Evolutionary conservation across 495 filamentous ascomycete genomes (phyloP).

Genomic region (Aspergillus saccharolyticus): DNA sequence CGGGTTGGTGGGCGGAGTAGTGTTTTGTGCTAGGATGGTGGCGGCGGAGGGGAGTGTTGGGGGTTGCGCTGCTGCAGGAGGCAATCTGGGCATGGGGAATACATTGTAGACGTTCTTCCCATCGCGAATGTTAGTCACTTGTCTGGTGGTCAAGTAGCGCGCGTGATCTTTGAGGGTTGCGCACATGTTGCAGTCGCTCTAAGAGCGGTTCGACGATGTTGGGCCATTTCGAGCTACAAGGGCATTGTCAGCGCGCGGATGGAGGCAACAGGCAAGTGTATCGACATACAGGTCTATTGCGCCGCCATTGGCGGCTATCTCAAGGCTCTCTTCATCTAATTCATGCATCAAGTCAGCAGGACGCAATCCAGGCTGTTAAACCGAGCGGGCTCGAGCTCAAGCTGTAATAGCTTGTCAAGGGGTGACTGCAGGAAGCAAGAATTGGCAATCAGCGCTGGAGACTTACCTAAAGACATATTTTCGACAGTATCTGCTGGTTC

Average conservation of each 20-base stretch:
- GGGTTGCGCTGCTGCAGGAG: constrained; percentile 24
- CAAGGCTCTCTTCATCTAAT: constrained; percentile 59
- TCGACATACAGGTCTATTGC: constrained; percentile 61
- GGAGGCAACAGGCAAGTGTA: not conserved
- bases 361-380: not conserved
- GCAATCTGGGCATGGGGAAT: constrained; percentile 45
- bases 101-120: constrained; percentile 49
- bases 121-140: constrained; percentile 4
- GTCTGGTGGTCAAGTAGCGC: not conserved
- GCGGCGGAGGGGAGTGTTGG: constrained; percentile 10
- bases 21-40: constrained; percentile 31
- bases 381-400: not conserved
- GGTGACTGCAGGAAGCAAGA: not conserved
- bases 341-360: constrained; percentile 2
- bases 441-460: constrained; percentile 1
- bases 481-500: not conserved
- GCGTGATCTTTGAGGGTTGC: constrained; percentile 10
- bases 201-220: constrained; percentile 46
- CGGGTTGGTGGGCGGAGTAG: constrained; percentile 28
- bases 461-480: constrained; percentile 38
- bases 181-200: constrained; percentile 50
- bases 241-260: constrained; percentile 24
- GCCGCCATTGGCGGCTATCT: constrained; percentile 58
- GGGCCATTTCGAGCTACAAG: constrained; percentile 50
- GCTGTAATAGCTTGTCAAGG: not conserved